phyloP scores from a whole-genome alignment of 2,329 filamentous ascomycete genomes.

The Hirsutella minnesotensis region DNA sequence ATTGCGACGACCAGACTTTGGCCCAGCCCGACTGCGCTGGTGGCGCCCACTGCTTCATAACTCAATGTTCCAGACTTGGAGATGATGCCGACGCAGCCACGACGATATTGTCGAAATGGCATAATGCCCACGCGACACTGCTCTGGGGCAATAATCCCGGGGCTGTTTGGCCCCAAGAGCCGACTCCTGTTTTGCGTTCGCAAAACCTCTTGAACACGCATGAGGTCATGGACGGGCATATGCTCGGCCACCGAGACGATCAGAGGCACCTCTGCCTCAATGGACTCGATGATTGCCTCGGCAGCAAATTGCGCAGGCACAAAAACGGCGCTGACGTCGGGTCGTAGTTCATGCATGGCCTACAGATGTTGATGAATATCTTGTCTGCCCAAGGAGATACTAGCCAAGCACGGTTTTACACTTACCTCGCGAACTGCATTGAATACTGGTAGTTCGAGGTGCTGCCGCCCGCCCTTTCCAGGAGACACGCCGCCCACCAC shows the following conservation, averaged over 20 bases:
- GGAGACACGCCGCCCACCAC: constrained; percentile 27
- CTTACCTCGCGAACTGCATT: constrained; percentile 20
- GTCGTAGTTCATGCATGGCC: constrained; percentile 25
- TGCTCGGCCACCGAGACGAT: constrained; percentile 73
- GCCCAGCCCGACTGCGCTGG: constrained; percentile 61
- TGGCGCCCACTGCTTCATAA: constrained; percentile 67
- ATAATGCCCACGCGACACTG: constrained; percentile 42
- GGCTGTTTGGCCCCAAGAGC: constrained; percentile 70
- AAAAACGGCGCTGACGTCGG: constrained; percentile 63
- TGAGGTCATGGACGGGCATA: constrained; percentile 66
- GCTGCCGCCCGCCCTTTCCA: constrained; percentile 19
- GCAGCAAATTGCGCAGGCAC: constrained; percentile 57
- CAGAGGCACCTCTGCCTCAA: constrained; percentile 66
- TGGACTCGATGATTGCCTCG: constrained; percentile 58
- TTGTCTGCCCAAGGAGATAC: background rate
- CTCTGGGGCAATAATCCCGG: constrained; percentile 65
- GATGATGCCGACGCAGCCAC: constrained; percentile 60
- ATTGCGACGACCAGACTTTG: constrained; percentile 70
- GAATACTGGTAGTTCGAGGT: constrained; percentile 24
- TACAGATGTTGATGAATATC: constrained; percentile 3
- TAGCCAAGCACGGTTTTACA: background rate
- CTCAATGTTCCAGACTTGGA: constrained; percentile 74
- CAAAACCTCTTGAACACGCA: constrained; percentile 58
- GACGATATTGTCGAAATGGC: constrained; percentile 27
- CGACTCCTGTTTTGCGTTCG: constrained; percentile 59